Conservation (phyloP, 345 rosid species). For the Camelina neglecta region DNA sequence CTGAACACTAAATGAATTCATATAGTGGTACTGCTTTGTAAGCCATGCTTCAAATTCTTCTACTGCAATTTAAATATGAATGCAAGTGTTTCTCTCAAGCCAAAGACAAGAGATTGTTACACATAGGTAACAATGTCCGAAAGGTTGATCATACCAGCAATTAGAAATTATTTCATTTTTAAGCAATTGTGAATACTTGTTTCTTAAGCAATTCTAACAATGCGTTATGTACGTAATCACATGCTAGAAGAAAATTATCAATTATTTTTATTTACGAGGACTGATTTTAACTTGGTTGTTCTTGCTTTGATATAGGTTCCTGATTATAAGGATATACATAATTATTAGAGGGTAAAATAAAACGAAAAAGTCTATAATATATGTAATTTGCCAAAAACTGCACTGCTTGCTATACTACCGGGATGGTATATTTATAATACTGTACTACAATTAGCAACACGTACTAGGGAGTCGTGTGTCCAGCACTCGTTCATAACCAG, state of each 20-base stretch:
- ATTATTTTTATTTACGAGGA: background rate
- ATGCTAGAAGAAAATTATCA: background rate
- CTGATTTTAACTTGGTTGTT: background rate
- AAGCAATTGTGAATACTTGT: background rate
- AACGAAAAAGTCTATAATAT: background rate
- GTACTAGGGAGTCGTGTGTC: background rate
- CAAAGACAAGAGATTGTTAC: background rate
- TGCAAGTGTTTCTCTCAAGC: background rate
- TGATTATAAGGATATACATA: background rate
- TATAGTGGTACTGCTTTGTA: background rate
- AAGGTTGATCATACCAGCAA: slow-evolving; percentile 2
- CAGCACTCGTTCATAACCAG: background rate
- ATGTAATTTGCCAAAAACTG: background rate
- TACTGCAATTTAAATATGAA: background rate
- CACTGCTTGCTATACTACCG: background rate
- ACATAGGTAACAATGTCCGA: background rate
- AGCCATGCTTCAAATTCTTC: background rate
- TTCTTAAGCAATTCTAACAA: background rate
- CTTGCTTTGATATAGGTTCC: background rate
- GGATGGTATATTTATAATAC: background rate
- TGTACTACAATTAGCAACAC: background rate
- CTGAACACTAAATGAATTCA: background rate
- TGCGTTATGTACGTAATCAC: background rate
- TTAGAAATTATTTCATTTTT: background rate
- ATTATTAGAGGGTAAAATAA: background rate